Conservation (phyloP, 495 filamentous ascomycete genomes). For the Geopyxis carbonaria region DNA sequence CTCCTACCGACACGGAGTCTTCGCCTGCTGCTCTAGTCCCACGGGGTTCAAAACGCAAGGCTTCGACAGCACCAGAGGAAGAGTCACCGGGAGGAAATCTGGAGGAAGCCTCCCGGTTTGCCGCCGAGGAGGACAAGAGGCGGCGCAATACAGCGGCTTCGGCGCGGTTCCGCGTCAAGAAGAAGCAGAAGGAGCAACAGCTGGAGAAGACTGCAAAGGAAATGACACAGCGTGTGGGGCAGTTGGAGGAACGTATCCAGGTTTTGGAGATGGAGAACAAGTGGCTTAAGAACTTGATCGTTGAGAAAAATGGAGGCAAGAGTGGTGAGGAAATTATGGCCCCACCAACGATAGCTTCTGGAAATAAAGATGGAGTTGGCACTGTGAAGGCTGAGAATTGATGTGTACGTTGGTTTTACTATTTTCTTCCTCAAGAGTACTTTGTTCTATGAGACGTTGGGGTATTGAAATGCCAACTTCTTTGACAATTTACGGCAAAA, state of each 20-base stretch:
- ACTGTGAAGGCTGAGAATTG: conserved; percentile 8
- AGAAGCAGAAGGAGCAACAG: conserved; percentile 95
- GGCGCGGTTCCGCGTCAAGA: conserved; percentile 96
- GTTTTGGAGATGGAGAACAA: conserved; percentile 91
- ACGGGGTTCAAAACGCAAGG: conserved; percentile 15
- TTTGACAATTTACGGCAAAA: too few relatives aligned
- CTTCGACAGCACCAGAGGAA: conserved; percentile 7
- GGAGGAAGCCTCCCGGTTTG: conserved; percentile 56
- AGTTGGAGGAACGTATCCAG: conserved; percentile 62
- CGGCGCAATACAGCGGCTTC: conserved; percentile 89
- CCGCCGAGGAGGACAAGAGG: conserved; percentile 96
- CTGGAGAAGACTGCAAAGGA: conserved; percentile 86
- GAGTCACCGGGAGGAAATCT: conserved; percentile 21
- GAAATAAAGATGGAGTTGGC: conserved; percentile 9
- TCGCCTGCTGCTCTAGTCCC: conserved; percentile 20
- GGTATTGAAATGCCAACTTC: too few relatives aligned
- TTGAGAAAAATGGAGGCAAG: conserved; percentile 60
- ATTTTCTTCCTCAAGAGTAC: neutral
- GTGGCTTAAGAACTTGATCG: conserved; percentile 86
- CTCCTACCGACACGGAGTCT: conserved; percentile 24
- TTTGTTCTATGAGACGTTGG: too few relatives aligned
- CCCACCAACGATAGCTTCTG: conserved; percentile 1
- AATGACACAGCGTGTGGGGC: conserved; percentile 64
- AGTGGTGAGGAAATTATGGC: neutral
- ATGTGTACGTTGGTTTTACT: conserved; percentile 1